Percentiles rank a stretch among this genome's conserved stretches.
Evolutionary conservation across 805 yeast species (phyloP).

Genomic region (Starmerella stigmatis): DNA sequence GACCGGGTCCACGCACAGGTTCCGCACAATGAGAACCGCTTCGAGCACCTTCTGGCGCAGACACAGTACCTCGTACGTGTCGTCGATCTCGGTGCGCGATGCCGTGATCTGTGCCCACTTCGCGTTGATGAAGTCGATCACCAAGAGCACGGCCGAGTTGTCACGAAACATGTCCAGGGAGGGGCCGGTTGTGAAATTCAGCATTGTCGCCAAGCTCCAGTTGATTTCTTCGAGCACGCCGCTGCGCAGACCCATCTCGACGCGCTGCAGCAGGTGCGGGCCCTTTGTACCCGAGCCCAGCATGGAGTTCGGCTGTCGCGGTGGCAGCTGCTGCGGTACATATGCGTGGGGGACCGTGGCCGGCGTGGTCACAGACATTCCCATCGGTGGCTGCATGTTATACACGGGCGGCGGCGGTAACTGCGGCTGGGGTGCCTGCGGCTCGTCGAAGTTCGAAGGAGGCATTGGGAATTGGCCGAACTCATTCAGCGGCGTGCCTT

Average conservation of each 20-base stretch:
- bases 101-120: slow-evolving; percentile 16
- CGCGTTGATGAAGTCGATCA: slow-evolving; percentile 10
- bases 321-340: slow-evolving; percentile 25
- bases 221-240: slow-evolving; percentile 57
- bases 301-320: slow-evolving; percentile 16
- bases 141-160: slow-evolving; percentile 15
- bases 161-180: slow-evolving; percentile 16
- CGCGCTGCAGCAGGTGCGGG: slow-evolving; percentile 51
- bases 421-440: slow-evolving; percentile 6
- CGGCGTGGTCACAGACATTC: slow-evolving; percentile 31
- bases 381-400: slow-evolving; percentile 27
- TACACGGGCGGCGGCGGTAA: slow-evolving; percentile 19
- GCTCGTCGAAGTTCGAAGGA: slow-evolving; percentile 1
- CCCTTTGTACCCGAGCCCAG: slow-evolving; percentile 40
- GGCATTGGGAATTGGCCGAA: neutral
- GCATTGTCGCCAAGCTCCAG: slow-evolving; percentile 55
- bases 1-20: slow-evolving; percentile 69
- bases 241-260: slow-evolving; percentile 58
- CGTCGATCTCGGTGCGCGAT: slow-evolving; percentile 14
- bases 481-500: neutral
- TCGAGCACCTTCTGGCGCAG: slow-evolving; percentile 33
- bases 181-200: slow-evolving; percentile 33
- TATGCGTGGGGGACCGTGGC: slow-evolving; percentile 27
- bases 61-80: slow-evolving; percentile 12
- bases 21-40: slow-evolving; percentile 61